These are phyloP conservation scores for Cronartium quercuum DNA, from an alignment of 1,284 basidiomycete genomes.

Conservation along the genomic window DNA sequence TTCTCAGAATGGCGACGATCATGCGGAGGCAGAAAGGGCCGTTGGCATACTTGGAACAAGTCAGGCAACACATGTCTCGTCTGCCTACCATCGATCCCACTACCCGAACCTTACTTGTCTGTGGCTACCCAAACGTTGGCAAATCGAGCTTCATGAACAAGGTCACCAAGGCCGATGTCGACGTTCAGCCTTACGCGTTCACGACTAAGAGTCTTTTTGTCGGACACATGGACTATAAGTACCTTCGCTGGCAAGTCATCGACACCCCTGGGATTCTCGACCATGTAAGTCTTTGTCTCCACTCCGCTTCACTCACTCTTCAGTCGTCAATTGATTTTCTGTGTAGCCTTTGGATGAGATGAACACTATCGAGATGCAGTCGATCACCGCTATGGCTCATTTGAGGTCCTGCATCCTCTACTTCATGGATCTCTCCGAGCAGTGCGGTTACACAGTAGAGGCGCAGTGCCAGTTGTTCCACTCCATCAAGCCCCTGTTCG, in stretches of 20 bases:
- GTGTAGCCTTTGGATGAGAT: slow-evolving; percentile 86
- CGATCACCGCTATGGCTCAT: slow-evolving; percentile 90
- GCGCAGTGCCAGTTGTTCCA: slow-evolving; percentile 94
- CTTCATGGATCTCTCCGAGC: slow-evolving; percentile 94
- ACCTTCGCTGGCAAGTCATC: slow-evolving; percentile 94
- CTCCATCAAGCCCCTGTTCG: slow-evolving; percentile 92
- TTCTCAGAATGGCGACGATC: slow-evolving; percentile 79
- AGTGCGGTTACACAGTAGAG: slow-evolving; percentile 89
- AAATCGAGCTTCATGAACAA: slow-evolving; percentile 98
- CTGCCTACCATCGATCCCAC: slow-evolving; percentile 91
- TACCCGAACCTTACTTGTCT: slow-evolving; percentile 90
- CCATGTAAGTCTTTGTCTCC: slow-evolving; percentile 71
- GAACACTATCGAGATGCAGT: slow-evolving; percentile 99
- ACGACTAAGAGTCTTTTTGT: slow-evolving; percentile 95
- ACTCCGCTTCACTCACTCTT: not conserved
- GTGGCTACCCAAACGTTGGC: slow-evolving; percentile 94
- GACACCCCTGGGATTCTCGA: slow-evolving; percentile 50
- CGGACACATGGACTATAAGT: slow-evolving; percentile 94
- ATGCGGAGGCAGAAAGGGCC: slow-evolving; percentile 96
- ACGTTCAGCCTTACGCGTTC: slow-evolving; percentile 96
- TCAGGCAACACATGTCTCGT: slow-evolving; percentile 93
- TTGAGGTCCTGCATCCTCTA: slow-evolving; percentile 84
- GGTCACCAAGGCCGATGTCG: slow-evolving; percentile 91
- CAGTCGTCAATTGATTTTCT: not conserved
- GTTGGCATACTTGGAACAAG: slow-evolving; percentile 90